Base-by-base conservation (phyloP, 257 asterid genomes). In the Handroanthus guayacan region DNA sequence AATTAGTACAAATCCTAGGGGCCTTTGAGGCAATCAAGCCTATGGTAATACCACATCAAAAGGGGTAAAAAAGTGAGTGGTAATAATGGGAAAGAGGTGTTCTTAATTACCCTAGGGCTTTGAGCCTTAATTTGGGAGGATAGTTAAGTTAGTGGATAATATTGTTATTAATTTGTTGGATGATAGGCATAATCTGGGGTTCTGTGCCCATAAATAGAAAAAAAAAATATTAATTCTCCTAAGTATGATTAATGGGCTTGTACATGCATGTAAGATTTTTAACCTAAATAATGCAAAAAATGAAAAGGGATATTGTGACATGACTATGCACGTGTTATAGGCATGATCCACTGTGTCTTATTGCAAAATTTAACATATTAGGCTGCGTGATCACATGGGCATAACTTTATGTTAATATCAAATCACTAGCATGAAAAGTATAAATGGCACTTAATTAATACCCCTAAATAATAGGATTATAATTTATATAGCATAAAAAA, bases 371-470 rank as follows among this genome's bases (percentile, higher is more conserved):
- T 5, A 44, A 41, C 2, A 74, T 60, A 51, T 81, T n/a, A 86
- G 77, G 36, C 56, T 56, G 70, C n/a, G 88, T 82, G 82, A 84
- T 82, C 86, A 82, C 86, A 79, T 82, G 88, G 84, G 72, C 71
- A 51, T 71, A 67, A 75, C 81, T 79, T 82, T 79, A 84, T 57
- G 79, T 52, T 79, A 84, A 72, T 70, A 56, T 13, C 47, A 72
- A 76, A 78, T 82, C 62, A 82, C 4, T 79, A 20, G 82, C 88
- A 84, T 84, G 58, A 76, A 84, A 84, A 82, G 83, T 60, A 64
- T 77, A 76, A 62, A 81, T 61, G 44, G 71, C 69, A 76, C 62
- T 72, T 84, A 80, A 69, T 73, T 80, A 77, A 63, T 60, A 39
- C 73, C 70, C 67, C 31, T n/a, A 75, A 48, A 75, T 9, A 37